Conservation (phyloP, 2,329 filamentous ascomycete species). For the Pestalotiopsis sp. region DNA sequence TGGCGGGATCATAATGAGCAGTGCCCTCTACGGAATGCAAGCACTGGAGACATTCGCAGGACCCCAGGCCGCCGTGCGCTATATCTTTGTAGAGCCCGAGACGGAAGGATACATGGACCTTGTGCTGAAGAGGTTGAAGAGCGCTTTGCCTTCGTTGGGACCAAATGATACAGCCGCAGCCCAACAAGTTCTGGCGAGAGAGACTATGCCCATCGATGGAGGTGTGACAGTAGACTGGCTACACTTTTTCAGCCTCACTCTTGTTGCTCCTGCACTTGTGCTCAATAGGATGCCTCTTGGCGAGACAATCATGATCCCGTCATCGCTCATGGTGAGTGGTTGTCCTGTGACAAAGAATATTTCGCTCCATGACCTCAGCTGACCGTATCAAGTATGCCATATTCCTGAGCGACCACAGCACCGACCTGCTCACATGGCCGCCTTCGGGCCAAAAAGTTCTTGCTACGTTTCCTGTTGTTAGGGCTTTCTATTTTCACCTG, state of each 20-base stretch:
- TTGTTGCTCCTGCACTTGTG: constrained; percentile 70
- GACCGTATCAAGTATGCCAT: constrained; percentile 47
- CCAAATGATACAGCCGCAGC: constrained; percentile 3
- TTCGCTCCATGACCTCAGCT: background rate
- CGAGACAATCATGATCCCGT: constrained; percentile 46
- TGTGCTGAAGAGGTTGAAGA: constrained; percentile 6
- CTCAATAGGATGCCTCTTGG: constrained; percentile 67
- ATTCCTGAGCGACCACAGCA: constrained; percentile 46
- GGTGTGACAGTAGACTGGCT: constrained; percentile 22
- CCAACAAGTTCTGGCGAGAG: background rate
- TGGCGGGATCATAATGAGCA: constrained; percentile 53
- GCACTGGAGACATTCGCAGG: constrained; percentile 58
- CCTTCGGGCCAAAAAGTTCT: constrained; percentile 56
- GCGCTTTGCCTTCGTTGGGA: constrained; percentile 9
- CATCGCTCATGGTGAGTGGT: constrained; percentile 30
- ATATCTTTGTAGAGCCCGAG: constrained; percentile 18
- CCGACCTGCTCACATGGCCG: constrained; percentile 54
- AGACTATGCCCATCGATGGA: constrained; percentile 1
- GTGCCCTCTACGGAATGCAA: constrained; percentile 56
- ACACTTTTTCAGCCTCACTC: constrained; percentile 47
- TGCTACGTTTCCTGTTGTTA: constrained; percentile 48
- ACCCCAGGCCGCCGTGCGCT: constrained; percentile 35
- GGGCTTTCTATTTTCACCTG: constrained; percentile 43
- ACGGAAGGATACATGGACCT: background rate
- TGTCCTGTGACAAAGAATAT: background rate